phyloP scores from a whole-genome alignment of 129 eudicot genomes.

The Arctium minus region DNA sequence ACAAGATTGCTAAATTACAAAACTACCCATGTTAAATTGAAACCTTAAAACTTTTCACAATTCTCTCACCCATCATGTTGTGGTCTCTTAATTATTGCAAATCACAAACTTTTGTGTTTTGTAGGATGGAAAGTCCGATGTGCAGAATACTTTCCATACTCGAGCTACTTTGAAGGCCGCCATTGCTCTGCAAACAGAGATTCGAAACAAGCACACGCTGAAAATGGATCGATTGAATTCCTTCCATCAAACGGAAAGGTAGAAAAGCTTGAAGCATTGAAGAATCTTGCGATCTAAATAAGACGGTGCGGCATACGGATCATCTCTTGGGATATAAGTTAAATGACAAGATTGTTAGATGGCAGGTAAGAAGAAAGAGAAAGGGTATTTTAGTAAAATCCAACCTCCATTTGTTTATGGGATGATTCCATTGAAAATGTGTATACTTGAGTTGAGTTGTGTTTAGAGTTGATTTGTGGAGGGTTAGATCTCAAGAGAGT shows the following conservation, averaged over 20 bases:
- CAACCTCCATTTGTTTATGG: slow-evolving; percentile 21
- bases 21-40: too few species aligned
- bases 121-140: slow-evolving; percentile 85
- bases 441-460: slow-evolving; percentile 39
- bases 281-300: slow-evolving; percentile 49
- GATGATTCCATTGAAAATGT: slow-evolving; percentile 31
- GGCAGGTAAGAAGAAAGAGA: not conserved
- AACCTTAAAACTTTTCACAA: too few species aligned
- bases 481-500: slow-evolving; percentile 20
- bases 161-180: slow-evolving; percentile 75
- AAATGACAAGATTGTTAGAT: not conserved
- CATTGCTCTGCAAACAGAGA: slow-evolving; percentile 43
- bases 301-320: slow-evolving; percentile 10
- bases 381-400: not conserved
- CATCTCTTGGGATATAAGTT: not conserved
- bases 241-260: slow-evolving; percentile 51
- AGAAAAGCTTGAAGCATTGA: slow-evolving; percentile 50
- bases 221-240: slow-evolving; percentile 38
- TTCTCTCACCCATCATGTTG: not conserved
- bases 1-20: too few species aligned
- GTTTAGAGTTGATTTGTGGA: slow-evolving; percentile 5
- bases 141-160: slow-evolving; percentile 80
- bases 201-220: slow-evolving; percentile 29
- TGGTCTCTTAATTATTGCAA: not conserved
- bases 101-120: slow-evolving; percentile 9